Base-by-base conservation (phyloP, 306 rosid species). In the Hippophae rhamnoides region DNA sequence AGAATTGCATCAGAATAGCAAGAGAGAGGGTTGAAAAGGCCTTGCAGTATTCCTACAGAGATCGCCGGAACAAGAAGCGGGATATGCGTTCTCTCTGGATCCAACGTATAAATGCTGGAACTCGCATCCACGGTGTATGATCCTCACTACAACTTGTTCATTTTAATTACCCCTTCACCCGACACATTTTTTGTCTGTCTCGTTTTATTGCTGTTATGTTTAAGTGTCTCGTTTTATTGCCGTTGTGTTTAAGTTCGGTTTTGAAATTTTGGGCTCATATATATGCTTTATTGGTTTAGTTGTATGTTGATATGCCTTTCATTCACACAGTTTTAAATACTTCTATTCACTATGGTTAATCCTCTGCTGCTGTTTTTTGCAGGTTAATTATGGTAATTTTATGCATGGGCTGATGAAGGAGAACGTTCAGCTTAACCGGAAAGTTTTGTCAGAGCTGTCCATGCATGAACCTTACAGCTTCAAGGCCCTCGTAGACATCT, bases 21-120 rank as follows among this genome's bases (percentile, higher is more conserved):
- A 83, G 96, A 73, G 98, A 92, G 79, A 82, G 98, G 60, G 96
- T 92, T 59, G 98, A 92, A 75, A 92, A 92, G 86, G 98, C 96
- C 26, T 81, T 92, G 86, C 98, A 87, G 74, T 87, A 92, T 77
- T 85, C 98, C 27, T 92, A 92, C 66, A 78, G 98, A 58, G 98
- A 92, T 27, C 96, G 98, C n/a, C 85, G 96, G 13, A 87, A 74
- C 78, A 92, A 92, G 83, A 92, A 92, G 78, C 75, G 99, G 4
- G 99, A 92, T 63, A 88, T 92, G 99, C 86, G 96, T 12, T 80
- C 88, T 27, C 99, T 92, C 57, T 92, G 99, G 99, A 92, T 92
- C 57, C 88, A 82, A 57, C 78, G 96, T 45, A 92, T 88, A 69
- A 92, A 92, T 58, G 99, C 96, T 53, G 99, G 99, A 57, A 85